Evolutionary conservation across 495 filamentous ascomycete genomes (phyloP).

Genomic region (Penicillium manginii): DNA sequence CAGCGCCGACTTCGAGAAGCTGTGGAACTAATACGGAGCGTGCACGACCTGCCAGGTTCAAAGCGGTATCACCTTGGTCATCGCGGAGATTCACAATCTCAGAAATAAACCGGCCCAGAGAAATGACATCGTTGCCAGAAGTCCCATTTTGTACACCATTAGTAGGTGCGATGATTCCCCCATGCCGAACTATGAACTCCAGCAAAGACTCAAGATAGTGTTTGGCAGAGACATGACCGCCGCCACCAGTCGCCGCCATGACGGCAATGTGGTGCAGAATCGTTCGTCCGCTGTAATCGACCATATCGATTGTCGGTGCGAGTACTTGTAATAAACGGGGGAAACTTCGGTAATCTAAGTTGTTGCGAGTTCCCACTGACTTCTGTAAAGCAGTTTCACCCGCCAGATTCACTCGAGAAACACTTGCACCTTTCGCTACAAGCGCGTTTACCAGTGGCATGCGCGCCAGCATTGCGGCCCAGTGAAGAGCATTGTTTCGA

Average conservation of each 20-base stretch:
- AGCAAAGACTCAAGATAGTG: constrained; percentile 93
- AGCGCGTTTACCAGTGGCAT: constrained; percentile 78
- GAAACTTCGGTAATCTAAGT: constrained; percentile 78
- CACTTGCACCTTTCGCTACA: constrained; percentile 80
- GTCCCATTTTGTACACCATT: constrained; percentile 39
- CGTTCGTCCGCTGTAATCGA: constrained; percentile 85
- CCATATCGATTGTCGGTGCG: constrained; percentile 86
- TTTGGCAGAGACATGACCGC: constrained; percentile 75
- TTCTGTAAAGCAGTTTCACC: constrained; percentile 93
- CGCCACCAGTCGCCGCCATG: constrained; percentile 88
- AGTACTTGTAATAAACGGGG: constrained; percentile 86
- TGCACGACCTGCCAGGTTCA: constrained; percentile 90
- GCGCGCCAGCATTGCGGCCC: constrained; percentile 94
- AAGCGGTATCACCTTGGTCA: constrained; percentile 88
- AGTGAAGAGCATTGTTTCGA: constrained; percentile 88
- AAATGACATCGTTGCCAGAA: constrained; percentile 63
- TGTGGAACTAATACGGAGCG: constrained; percentile 94
- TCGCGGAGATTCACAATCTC: constrained; percentile 95
- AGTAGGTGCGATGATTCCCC: constrained; percentile 56
- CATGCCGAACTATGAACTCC: constrained; percentile 89
- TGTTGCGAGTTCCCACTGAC: constrained; percentile 86
- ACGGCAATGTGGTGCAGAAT: constrained; percentile 96
- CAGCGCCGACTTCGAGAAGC: constrained; percentile 88
- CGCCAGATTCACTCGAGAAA: constrained; percentile 80
- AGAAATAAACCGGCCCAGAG: constrained; percentile 86